phyloP scores from a whole-genome alignment of 1,284 basidiomycete genomes.

The Melanopsichium pennsylvanicum region DNA sequence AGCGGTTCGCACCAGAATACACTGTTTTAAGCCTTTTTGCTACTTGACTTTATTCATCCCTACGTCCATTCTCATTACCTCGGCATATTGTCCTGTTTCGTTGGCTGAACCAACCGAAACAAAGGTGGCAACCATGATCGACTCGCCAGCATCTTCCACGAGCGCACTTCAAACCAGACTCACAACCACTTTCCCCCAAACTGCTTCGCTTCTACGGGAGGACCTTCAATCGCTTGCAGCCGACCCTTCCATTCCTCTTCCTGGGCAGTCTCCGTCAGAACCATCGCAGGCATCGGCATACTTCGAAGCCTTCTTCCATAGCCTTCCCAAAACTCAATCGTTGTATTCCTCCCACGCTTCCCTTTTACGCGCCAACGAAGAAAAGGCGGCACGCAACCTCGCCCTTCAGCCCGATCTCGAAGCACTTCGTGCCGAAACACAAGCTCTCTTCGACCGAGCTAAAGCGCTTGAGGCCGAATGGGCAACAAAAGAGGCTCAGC shows the following conservation, averaged over 20 bases:
- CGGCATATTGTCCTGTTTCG: no score
- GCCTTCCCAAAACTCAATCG: constrained; percentile 37
- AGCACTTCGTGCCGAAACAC: constrained; percentile 52
- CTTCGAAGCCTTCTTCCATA: constrained; percentile 54
- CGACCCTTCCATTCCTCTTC: background rate
- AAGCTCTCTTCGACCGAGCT: constrained; percentile 49
- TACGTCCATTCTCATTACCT: no score
- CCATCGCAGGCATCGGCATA: constrained; percentile 18
- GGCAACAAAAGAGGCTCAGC: constrained; percentile 29
- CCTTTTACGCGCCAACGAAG: constrained; percentile 44
- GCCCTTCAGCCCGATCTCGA: constrained; percentile 50
- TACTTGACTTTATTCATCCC: no score
- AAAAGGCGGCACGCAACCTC: constrained; percentile 48
- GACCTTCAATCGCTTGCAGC: constrained; percentile 48
- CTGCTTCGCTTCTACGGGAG: constrained; percentile 39
- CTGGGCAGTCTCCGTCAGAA: background rate
- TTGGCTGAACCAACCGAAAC: no score
- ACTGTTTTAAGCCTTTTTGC: no score
- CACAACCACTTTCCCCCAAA: constrained; percentile 48
- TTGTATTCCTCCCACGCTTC: constrained; percentile 39
- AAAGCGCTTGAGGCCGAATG: constrained; percentile 44
- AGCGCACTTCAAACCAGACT: constrained; percentile 38
- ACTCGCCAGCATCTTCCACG: constrained; percentile 21
- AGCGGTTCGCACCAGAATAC: no score
- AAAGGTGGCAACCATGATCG: constrained; percentile 12